Evolutionary conservation across 805 yeast genomes (phyloP).

Genomic region (Candida broadrunensis): DNA sequence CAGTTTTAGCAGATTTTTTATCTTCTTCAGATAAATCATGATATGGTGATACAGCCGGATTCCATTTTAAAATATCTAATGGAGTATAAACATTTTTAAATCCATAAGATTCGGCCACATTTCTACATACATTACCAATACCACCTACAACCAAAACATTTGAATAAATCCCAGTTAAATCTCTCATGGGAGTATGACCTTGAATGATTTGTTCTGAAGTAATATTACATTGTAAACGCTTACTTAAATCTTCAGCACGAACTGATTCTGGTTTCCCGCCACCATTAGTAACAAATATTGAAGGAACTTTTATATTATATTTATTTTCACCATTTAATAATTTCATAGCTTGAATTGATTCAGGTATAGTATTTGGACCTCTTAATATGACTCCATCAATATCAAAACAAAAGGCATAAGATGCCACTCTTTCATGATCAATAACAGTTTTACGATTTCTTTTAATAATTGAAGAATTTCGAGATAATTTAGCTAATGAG

Average conservation of each 20-base stretch:
- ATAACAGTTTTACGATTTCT: slow-evolving; percentile 51
- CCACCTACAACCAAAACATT: slow-evolving; percentile 89
- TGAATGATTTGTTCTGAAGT: slow-evolving; percentile 81
- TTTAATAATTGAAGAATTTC: slow-evolving; percentile 44
- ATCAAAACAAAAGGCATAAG: slow-evolving; percentile 89
- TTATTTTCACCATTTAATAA: slow-evolving; percentile 75
- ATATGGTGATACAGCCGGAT: slow-evolving; percentile 83
- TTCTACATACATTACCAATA: slow-evolving; percentile 76
- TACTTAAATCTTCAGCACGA: slow-evolving; percentile 68
- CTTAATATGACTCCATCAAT: slow-evolving; percentile 87
- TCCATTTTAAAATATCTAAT: slow-evolving; percentile 78
- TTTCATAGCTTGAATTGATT: slow-evolving; percentile 70
- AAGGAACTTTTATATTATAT: slow-evolving; percentile 76
- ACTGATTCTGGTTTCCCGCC: slow-evolving; percentile 82
- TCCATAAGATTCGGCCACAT: slow-evolving; percentile 81
- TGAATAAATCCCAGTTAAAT: slow-evolving; percentile 61
- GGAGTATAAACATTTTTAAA: slow-evolving; percentile 82
- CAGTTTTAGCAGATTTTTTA: slow-evolving; percentile 46
- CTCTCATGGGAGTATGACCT: slow-evolving; percentile 93
- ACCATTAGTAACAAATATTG: slow-evolving; percentile 85
- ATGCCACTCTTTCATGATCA: slow-evolving; percentile 71
- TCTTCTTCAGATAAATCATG: slow-evolving; percentile 77
- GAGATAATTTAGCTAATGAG: slow-evolving; percentile 42
- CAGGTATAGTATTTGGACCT: slow-evolving; percentile 82
- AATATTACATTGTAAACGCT: slow-evolving; percentile 57